Percentiles rank a stretch among this genome's conserved stretches.
These are phyloP conservation scores for Daldinia loculata DNA, from an alignment of 495 filamentous ascomycete species.

Conservation along the genomic window DNA sequence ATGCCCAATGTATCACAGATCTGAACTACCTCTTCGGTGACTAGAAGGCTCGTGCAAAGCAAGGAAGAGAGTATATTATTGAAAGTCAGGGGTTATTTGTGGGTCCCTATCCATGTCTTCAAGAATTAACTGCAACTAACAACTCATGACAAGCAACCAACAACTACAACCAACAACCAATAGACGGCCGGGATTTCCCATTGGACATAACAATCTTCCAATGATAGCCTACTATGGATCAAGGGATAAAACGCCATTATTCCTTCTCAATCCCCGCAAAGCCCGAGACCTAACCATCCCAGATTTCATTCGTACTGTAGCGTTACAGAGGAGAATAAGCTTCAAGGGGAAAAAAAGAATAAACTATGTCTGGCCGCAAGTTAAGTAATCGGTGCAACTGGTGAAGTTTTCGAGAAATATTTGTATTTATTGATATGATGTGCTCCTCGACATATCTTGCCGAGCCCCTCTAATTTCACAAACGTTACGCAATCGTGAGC, in stretches of 20 bases:
- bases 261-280: background rate
- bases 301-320: background rate
- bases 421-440: background rate
- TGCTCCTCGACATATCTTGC: background rate
- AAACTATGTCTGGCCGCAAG: background rate
- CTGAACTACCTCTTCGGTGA: background rate
- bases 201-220: background rate
- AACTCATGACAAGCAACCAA: background rate
- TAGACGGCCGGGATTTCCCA: background rate
- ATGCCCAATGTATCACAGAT: background rate
- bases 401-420: background rate
- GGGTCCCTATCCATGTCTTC: background rate
- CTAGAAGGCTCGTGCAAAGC: background rate
- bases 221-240: background rate
- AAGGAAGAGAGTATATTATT: background rate
- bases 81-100: conserved; percentile 3
- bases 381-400: background rate
- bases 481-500: background rate
- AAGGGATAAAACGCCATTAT: background rate
- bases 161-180: background rate
- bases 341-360: background rate
- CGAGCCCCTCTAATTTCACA: background rate
- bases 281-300: background rate
- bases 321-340: no score
- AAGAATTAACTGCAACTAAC: background rate